Conservation (phyloP, 768 basidiomycete genomes). For the Leccinum truebloodii region DNA sequence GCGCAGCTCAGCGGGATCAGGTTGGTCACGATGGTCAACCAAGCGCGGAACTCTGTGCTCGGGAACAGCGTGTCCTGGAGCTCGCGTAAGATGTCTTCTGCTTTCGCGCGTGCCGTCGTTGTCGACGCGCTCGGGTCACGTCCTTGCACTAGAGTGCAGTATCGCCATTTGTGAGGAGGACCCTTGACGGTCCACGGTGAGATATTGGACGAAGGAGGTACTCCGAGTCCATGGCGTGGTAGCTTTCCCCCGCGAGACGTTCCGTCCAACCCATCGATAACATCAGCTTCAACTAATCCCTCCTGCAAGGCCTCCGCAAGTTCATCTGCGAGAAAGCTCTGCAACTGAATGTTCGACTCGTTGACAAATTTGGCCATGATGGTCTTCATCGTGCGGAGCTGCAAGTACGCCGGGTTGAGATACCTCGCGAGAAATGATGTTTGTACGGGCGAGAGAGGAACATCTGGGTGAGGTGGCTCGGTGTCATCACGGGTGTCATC, state of each 20-base stretch:
- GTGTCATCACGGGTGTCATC: conserved; percentile 36
- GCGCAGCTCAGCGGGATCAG: conserved; percentile 71
- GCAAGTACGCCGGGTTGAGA: conserved; percentile 90
- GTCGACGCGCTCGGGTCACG: not conserved
- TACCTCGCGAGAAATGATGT: conserved; percentile 76
- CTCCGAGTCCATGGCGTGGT: conserved; percentile 69
- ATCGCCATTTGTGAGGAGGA: conserved; percentile 95
- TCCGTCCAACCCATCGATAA: conserved; percentile 59
- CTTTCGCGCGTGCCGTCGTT: conserved; percentile 15
- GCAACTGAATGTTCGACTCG: conserved; percentile 87
- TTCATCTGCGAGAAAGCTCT: conserved; percentile 74
- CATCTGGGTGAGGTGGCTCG: conserved; percentile 51
- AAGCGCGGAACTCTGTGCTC: conserved; percentile 84
- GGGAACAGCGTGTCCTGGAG: conserved; percentile 81
- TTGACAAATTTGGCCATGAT: conserved; percentile 80
- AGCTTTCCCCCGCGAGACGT: conserved; percentile 51
- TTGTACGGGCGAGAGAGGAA: conserved; percentile 57
- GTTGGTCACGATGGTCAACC: conserved; percentile 73
- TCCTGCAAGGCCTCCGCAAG: conserved; percentile 69
- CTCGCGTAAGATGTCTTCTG: conserved; percentile 27
- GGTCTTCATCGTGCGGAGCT: conserved; percentile 74
- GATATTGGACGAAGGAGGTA: conserved; percentile 41
- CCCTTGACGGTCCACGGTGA: conserved; percentile 72
- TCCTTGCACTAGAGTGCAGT: conserved; percentile 57
- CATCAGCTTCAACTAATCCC: conserved; percentile 64